A percentile compares a stretch with the other conserved stretches of the same genome.
Conservation (phyloP, 768 basidiomycete species). For the Phanerochaete sordida region DNA sequence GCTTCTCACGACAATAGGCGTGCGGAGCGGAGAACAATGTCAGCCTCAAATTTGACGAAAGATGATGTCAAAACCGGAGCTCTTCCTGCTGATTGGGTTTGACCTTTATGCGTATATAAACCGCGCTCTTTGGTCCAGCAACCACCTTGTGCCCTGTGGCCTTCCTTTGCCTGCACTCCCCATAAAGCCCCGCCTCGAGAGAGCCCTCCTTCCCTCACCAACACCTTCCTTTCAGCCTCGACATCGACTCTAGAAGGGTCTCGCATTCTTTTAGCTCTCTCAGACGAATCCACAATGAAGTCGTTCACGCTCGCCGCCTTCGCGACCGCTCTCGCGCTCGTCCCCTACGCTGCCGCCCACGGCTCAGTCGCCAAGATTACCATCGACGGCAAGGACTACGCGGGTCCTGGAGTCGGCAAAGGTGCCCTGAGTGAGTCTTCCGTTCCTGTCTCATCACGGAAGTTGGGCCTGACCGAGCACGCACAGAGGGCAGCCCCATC, state of each 20-base stretch:
- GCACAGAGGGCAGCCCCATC: constrained; percentile 25
- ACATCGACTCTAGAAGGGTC: constrained; percentile 18
- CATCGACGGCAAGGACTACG: constrained; percentile 43
- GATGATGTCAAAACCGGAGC: not conserved
- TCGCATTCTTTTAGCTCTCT: constrained; percentile 4
- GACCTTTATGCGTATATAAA: not conserved
- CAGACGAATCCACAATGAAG: not conserved
- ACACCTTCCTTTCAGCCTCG: not conserved
- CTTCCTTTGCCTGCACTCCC: not conserved
- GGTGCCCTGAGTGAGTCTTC: constrained; percentile 19
- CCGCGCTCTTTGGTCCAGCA: not conserved
- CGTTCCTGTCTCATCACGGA: not conserved
- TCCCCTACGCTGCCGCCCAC: constrained; percentile 35
- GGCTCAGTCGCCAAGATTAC: constrained; percentile 39
- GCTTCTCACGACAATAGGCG: not conserved
- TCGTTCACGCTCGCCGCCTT: constrained; percentile 3
- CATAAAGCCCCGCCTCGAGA: not conserved
- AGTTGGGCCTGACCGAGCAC: not conserved
- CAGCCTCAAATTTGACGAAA: not conserved
- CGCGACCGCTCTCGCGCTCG: constrained; percentile 16
- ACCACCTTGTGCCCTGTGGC: not conserved
- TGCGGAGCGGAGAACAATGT: not conserved
- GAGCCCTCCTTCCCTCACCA: not conserved
- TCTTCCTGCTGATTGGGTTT: not conserved
- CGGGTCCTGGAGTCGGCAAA: constrained; percentile 38